Base-by-base conservation (phyloP, 352 stramenopile genomes). In the Phytophthora pinifolia region DNA sequence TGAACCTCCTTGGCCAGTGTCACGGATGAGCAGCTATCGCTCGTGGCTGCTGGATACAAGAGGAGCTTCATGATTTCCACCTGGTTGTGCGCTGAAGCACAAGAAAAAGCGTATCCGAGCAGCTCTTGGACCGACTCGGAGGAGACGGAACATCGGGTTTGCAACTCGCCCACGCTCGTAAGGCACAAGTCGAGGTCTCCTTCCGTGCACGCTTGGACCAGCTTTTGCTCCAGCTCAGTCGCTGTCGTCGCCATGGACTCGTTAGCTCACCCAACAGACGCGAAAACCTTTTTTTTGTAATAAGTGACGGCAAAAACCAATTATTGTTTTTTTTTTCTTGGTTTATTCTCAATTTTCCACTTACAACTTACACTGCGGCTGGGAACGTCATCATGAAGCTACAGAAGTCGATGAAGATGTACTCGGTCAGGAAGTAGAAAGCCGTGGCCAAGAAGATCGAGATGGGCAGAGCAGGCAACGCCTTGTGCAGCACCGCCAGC, bases 381-480 rank as follows among this genome's bases (percentile, higher is more conserved):
- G 74, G 74, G 45, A 82, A 78, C 45, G 66, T 52, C 74, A 89
- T 89, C 65, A 93, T 66, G 59, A 93, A 93, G 48, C 76, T 80
- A 55, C 77, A 89, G 53, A 89, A 93, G 59, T 91, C 83, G 33
- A 89, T 80, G 60, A 91, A 90, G 38, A 89, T 69, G 70, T 88
- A 91, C 46, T 80, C 69, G 45, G 83, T 89, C 65, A 86, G 78
- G 54, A 94, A 86, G 67, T 92, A 94, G 53, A 94, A 88, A 51
- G 80, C 75, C 41, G 75, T 87, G 43, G 81, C 79, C 35, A 94
- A 62, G 54, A 94, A 94, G 55, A 94, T 94, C 47, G 83, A 94
- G 59, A 99, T 98, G 5, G 97, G 97, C 42, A 99, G 64, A 14
- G 97, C 97, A 0, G 96, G 95, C 10, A 99, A 71, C 14, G 96